Evolutionary conservation across 129 eudicot species (phyloP).

Genomic region (Apium graveolens): DNA sequence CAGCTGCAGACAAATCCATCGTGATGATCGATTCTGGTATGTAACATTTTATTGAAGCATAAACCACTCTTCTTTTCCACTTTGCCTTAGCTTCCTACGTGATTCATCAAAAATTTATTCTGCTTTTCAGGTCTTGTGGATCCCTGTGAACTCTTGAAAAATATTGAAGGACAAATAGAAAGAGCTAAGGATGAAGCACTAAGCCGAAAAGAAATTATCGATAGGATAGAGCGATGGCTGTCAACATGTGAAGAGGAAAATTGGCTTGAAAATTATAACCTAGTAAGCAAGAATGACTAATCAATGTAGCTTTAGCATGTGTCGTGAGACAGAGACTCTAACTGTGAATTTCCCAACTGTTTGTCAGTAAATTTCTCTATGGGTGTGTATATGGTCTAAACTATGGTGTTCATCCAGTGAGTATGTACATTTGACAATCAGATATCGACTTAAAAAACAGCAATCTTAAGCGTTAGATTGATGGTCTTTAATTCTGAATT

Average conservation of each 20-base stretch:
- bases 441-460: too few species aligned
- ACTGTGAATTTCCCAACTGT: too few species aligned
- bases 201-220: conserved; percentile 79
- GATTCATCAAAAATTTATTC: conserved; percentile 4
- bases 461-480: too few species aligned
- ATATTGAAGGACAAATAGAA: conserved; percentile 66
- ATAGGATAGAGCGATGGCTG: conserved; percentile 84
- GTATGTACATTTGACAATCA: neutral
- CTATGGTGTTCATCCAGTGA: neutral
- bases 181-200: conserved; percentile 81
- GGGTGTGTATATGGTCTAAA: too few species aligned
- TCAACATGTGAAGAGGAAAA: conserved; percentile 90
- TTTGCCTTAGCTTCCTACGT: neutral
- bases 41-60: conserved; percentile 12
- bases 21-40: conserved; percentile 91
- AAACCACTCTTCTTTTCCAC: neutral
- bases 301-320: too few species aligned
- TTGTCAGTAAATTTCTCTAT: too few species aligned
- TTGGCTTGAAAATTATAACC: conserved; percentile 89
- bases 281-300: conserved; percentile 29
- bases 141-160: conserved; percentile 69
- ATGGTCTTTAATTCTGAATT: neutral
- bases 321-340: too few species aligned
- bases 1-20: conserved; percentile 68
- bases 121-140: conserved; percentile 63